These are phyloP conservation scores for Proliferodiscus dingleyae DNA, from an alignment of 2,329 filamentous ascomycete genomes.

Conservation along the genomic window DNA sequence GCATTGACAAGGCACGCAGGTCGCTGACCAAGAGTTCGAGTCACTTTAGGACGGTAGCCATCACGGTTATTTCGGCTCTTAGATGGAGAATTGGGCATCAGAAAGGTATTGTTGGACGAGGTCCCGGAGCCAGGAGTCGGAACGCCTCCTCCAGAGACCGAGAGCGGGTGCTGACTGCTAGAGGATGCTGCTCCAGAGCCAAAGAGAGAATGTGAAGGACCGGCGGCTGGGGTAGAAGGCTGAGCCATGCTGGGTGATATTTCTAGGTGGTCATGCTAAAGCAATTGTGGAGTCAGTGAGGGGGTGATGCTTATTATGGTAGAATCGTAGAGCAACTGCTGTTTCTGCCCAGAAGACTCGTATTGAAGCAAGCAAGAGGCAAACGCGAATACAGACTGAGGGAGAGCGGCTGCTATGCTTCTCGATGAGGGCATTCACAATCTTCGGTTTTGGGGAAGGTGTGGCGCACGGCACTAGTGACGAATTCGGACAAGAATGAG, in stretches of 20 bases:
- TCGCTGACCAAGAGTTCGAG: constrained; percentile 69
- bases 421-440: background rate
- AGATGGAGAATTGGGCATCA: constrained; percentile 82
- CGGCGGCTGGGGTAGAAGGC: constrained; percentile 40
- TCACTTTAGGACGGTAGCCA: constrained; percentile 80
- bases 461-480: too few species aligned
- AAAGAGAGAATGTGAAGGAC: constrained; percentile 41
- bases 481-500: too few species aligned
- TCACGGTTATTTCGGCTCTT: constrained; percentile 62
- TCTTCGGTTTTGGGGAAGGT: background rate
- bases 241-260: constrained; percentile 36
- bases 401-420: too few species aligned
- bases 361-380: too few species aligned
- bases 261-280: constrained; percentile 17
- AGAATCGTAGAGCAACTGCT: too few species aligned
- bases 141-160: constrained; percentile 14
- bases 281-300: too few species aligned
- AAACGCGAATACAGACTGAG: too few species aligned
- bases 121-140: constrained; percentile 47
- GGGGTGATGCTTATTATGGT: too few species aligned
- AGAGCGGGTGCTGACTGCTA: constrained; percentile 13
- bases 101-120: constrained; percentile 73
- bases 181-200: constrained; percentile 33
- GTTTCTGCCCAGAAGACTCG: too few species aligned
- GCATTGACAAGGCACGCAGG: constrained; percentile 96